Percentiles rank a stretch among this genome's conserved stretches.
phyloP scores from a whole-genome alignment of 768 basidiomycete genomes.

The Boletus coccyginus region DNA sequence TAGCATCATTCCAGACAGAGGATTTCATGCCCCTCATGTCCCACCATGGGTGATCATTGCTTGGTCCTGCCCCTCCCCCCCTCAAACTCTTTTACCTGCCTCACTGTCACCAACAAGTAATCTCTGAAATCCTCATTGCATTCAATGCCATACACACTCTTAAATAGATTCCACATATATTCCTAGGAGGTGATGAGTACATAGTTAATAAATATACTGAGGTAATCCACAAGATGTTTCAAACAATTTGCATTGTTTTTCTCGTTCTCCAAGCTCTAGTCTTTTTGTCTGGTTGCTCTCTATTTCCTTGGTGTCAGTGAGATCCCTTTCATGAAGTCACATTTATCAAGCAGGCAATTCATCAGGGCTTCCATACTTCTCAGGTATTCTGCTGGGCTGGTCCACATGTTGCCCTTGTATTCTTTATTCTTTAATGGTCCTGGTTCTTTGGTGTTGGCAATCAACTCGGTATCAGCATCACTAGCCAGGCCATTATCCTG shows the following conservation, averaged over 20 bases:
- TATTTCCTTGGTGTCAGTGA: too few relatives aligned
- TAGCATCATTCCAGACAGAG: too few relatives aligned
- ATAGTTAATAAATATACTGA: background rate
- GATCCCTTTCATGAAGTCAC: too few relatives aligned
- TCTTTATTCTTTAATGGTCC: too few relatives aligned
- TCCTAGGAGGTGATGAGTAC: background rate
- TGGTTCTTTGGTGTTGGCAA: background rate
- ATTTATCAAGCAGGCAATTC: background rate
- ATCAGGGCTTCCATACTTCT: background rate
- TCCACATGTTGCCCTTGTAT: too few relatives aligned
- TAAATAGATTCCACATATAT: background rate
- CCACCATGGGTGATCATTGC: background rate
- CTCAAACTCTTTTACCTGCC: background rate
- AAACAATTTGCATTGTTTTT: background rate
- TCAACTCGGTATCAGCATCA: background rate
- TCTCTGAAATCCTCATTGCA: too few relatives aligned
- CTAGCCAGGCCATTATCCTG: too few relatives aligned
- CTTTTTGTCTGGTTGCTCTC: background rate
- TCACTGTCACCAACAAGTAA: too few relatives aligned
- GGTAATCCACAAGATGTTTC: background rate
- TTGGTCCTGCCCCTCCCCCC: background rate
- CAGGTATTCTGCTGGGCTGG: too few relatives aligned
- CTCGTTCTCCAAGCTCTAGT: background rate
- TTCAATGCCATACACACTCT: too few relatives aligned
- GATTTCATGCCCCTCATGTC: background rate